phyloP scores from a whole-genome alignment of 2,329 filamentous ascomycete genomes.

The Sclerotinia glacialis region DNA sequence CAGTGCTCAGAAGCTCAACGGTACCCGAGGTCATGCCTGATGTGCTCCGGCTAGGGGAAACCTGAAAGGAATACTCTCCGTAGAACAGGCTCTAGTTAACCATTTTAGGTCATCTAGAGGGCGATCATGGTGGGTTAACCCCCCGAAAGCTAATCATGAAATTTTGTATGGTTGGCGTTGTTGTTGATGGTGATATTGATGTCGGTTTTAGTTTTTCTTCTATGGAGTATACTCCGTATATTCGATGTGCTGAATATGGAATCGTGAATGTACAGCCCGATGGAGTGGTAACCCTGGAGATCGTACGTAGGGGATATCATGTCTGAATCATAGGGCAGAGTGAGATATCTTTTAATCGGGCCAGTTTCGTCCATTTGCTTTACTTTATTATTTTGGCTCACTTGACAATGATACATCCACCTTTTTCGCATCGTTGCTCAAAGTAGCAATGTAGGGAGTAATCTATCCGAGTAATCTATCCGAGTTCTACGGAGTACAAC shows the following conservation, averaged over 20 bases:
- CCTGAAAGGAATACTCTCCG: background rate
- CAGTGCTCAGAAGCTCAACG: conserved; percentile 8
- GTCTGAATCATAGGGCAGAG: conserved; percentile 1
- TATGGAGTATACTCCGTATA: background rate
- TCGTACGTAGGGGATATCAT: background rate
- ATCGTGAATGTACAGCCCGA: conserved; percentile 12
- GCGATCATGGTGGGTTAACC: background rate
- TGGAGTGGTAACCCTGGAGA: conserved; percentile 15
- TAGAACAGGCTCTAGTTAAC: background rate
- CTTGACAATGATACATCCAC: conserved; percentile 14
- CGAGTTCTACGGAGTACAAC: conserved; percentile 3
- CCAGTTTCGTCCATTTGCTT: background rate
- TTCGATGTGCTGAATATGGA: background rate
- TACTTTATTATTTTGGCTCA: background rate
- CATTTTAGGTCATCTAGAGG: background rate
- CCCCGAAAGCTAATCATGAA: background rate
- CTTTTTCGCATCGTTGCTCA: background rate
- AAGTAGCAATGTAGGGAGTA: background rate
- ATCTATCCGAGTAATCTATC: conserved; percentile 12
- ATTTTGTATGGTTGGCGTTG: background rate
- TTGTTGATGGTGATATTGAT: background rate
- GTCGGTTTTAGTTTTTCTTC: background rate
- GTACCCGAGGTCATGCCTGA: conserved; percentile 5
- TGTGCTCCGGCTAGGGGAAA: background rate
- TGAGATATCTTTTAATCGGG: conserved; percentile 3